Evolutionary conservation across 1,284 basidiomycete genomes (phyloP).

Genomic region (Irpex sp.): DNA sequence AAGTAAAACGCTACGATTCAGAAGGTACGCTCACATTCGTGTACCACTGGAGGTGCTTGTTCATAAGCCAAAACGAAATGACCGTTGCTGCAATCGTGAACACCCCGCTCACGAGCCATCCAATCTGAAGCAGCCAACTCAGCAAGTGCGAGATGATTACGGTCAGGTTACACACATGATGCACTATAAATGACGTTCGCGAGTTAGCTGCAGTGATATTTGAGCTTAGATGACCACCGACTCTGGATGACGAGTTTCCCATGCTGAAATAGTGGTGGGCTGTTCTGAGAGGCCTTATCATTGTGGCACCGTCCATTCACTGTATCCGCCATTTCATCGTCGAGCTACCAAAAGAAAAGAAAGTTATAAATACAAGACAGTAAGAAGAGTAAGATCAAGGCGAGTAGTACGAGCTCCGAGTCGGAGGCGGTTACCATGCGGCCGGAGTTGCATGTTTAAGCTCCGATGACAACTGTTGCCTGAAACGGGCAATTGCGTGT

Average conservation of each 20-base stretch:
- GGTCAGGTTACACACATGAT: not conserved
- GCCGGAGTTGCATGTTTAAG: not conserved
- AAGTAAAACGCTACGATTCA: not conserved
- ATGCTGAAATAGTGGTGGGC: conserved; percentile 57
- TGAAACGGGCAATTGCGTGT: not conserved
- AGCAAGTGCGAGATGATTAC: conserved; percentile 27
- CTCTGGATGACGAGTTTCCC: conserved; percentile 63
- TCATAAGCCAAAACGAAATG: conserved; percentile 68
- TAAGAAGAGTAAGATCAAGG: not conserved
- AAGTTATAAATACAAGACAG: not conserved
- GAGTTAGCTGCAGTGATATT: not conserved
- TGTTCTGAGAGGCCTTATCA: conserved; percentile 35
- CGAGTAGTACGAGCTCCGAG: not conserved
- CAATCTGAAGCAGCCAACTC: conserved; percentile 41
- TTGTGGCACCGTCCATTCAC: conserved; percentile 34
- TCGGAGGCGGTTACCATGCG: not conserved
- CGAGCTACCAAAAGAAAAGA: not conserved
- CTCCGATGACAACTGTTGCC: not conserved
- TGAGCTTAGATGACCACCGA: conserved; percentile 24
- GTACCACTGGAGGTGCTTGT: conserved; percentile 72
- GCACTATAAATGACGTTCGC: not conserved
- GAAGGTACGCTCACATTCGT: conserved; percentile 46
- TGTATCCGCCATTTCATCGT: conserved; percentile 22
- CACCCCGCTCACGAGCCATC: conserved; percentile 67
- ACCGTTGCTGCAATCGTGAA: conserved; percentile 54